Evolutionary conservation across 345 rosid species (phyloP), one percentile per base, ranked within the genome.

Genomic region (Bretschneidera sinensis): DNA sequence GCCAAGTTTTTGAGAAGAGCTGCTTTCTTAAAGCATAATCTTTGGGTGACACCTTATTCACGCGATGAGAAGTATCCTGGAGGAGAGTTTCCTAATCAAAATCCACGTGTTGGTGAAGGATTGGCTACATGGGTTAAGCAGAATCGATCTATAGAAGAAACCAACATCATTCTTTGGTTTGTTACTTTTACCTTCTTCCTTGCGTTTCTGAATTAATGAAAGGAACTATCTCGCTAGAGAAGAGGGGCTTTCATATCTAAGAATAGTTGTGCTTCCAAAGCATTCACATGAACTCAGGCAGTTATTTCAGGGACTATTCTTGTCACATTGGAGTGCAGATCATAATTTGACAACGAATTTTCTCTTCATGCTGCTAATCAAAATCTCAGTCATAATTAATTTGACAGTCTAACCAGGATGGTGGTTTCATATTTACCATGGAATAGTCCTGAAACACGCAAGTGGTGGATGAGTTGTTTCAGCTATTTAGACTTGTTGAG

Each of bases 31-130:
- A 86, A 84, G 70, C 96, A 88, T 64, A 88, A 86, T 60, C 86
- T 88, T 6, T 91, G 97, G 96, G 94, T 88, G 23, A 91, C 97
- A 22, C 81, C 88, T 43, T 91, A 81, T 60, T 63, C 86, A 58
- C 73, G 53, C 5, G 79, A 73, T 14, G 91, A 91, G 74, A 82
- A 74, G 79, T 88, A 78, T 63, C 97, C 96, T 2, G 97, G 97
- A 58, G 97, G 97, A 65, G 97, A 88, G 60, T 91, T 88, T 57
- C 97, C 97, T 19, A 86, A 88, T 82, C 97, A 88, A 68, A 91
- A 88, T 74, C 96, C 97, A 53, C 89, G 94, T 43, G 79, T 76
- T 72, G 83, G 86, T 55, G 97, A 91, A 83, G 96, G 97, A 64
- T 72, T 91, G 47, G 72, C 86, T 57, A 79, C 97, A 57, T 88